phyloP scores from a whole-genome alignment of 2,329 filamentous ascomycete genomes.

The Lasiodiplodia hormozganensis region DNA sequence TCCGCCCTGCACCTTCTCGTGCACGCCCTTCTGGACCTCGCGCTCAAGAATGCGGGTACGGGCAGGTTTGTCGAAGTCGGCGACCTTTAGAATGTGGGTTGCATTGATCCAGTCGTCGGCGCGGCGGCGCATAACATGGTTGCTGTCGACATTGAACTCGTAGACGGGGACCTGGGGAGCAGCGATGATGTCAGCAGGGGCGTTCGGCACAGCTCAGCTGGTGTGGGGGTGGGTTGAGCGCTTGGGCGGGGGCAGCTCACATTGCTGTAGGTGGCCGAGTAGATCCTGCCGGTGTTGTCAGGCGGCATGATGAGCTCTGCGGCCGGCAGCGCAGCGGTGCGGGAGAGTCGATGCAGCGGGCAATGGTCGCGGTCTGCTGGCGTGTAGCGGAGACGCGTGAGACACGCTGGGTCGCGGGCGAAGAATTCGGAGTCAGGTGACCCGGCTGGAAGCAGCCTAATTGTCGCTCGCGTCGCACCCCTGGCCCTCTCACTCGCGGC shows the following conservation, averaged over 20 bases:
- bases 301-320: slow-evolving; percentile 41
- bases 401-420: slow-evolving; percentile 10
- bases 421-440: slow-evolving; percentile 13
- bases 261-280: slow-evolving; percentile 71
- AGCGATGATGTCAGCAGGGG: slow-evolving; percentile 33
- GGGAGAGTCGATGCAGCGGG: slow-evolving; percentile 12
- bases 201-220: slow-evolving; percentile 13
- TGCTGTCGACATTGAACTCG: slow-evolving; percentile 84
- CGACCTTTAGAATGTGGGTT: slow-evolving; percentile 97
- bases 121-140: slow-evolving; percentile 96
- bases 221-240: background rate
- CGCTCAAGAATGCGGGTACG: slow-evolving; percentile 93
- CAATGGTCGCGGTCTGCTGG: slow-evolving; percentile 13
- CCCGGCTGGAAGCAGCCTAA: background rate
- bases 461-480: background rate
- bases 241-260: slow-evolving; percentile 41
- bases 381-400: slow-evolving; percentile 13
- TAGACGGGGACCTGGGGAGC: slow-evolving; percentile 83
- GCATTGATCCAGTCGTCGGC: slow-evolving; percentile 98
- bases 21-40: slow-evolving; percentile 93
- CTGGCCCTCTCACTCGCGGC: background rate
- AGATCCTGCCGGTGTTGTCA: slow-evolving; percentile 57
- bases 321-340: slow-evolving; percentile 3
- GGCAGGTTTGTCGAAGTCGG: slow-evolving; percentile 95
- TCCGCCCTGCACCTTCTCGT: slow-evolving; percentile 97